Conservation (phyloP, 1,139 yeast genomes). For the Yamadazyma sp. region DNA sequence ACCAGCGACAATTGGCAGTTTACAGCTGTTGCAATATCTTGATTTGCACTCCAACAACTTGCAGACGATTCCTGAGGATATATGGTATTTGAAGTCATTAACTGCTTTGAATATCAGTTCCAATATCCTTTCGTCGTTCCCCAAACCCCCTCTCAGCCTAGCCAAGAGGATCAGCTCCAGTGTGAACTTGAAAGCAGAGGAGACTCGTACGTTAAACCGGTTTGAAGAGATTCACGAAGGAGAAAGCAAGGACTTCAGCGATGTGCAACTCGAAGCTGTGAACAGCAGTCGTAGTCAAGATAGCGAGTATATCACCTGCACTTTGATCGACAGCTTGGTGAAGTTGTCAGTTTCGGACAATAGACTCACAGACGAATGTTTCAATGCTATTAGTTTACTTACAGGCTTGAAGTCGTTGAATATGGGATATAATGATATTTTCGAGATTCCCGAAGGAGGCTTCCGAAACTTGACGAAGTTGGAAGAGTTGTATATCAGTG, state of each 20-base stretch:
- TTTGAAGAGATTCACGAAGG: conserved; percentile 3
- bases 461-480: conserved; percentile 57
- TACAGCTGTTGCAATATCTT: conserved; percentile 61
- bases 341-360: conserved; percentile 77
- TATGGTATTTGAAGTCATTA: conserved; percentile 64
- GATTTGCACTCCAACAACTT: conserved; percentile 89
- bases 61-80: conserved; percentile 63
- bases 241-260: background rate
- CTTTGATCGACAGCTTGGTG: conserved; percentile 54
- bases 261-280: background rate
- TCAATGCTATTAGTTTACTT: conserved; percentile 65
- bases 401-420: conserved; percentile 64
- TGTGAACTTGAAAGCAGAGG: conserved; percentile 20
- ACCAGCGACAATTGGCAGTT: conserved; percentile 67
- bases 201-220: background rate
- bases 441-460: conserved; percentile 79
- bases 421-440: conserved; percentile 77
- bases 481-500: conserved; percentile 75
- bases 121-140: conserved; percentile 68
- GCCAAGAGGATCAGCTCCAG: conserved; percentile 38
- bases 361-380: conserved; percentile 74
- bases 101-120: conserved; percentile 74
- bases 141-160: conserved; percentile 50
- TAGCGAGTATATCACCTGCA: conserved; percentile 15
- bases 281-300: background rate